These are phyloP conservation scores for Primulina huaijiensis DNA, from an alignment of 257 asterid species.

Conservation along the genomic window DNA sequence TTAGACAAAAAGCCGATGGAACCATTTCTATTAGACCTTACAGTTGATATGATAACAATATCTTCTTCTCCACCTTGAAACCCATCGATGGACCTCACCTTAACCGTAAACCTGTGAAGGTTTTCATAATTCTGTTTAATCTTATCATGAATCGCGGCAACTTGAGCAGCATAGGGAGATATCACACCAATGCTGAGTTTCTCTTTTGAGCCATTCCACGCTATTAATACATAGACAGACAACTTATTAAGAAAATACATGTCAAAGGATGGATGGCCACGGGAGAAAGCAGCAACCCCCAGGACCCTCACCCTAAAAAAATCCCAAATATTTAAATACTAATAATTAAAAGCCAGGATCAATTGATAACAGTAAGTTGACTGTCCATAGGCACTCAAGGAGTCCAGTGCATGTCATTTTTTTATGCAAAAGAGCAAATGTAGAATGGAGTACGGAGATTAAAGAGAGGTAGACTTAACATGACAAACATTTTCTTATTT, in stretches of 20 bases:
- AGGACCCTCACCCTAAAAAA: not conserved
- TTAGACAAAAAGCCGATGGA: conserved; percentile 57
- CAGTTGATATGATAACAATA: conserved; percentile 61
- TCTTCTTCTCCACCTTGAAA: conserved; percentile 84
- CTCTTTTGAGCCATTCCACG: conserved; percentile 38
- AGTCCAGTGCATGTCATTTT: not conserved
- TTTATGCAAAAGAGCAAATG: not conserved
- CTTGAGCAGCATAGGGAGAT: conserved; percentile 76
- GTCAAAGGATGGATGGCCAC: not conserved
- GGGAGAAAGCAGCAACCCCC: not conserved
- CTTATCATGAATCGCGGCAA: conserved; percentile 41
- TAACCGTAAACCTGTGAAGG: conserved; percentile 36
- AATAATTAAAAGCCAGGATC: not conserved
- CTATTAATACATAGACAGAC: conserved; percentile 29
- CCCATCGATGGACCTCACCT: conserved; percentile 68
- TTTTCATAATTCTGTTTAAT: conserved; percentile 32
- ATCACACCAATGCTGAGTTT: conserved; percentile 59
- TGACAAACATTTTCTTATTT: not conserved
- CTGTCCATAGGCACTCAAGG: not conserved
- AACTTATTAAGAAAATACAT: not conserved
- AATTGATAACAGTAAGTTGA: not conserved
- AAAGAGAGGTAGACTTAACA: not conserved
- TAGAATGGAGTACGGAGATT: not conserved
- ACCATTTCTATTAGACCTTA: conserved; percentile 46
- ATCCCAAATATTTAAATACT: not conserved